Base-by-base conservation (phyloP, 805 yeast species). In the Wickerhamomyces silvicola region DNA sequence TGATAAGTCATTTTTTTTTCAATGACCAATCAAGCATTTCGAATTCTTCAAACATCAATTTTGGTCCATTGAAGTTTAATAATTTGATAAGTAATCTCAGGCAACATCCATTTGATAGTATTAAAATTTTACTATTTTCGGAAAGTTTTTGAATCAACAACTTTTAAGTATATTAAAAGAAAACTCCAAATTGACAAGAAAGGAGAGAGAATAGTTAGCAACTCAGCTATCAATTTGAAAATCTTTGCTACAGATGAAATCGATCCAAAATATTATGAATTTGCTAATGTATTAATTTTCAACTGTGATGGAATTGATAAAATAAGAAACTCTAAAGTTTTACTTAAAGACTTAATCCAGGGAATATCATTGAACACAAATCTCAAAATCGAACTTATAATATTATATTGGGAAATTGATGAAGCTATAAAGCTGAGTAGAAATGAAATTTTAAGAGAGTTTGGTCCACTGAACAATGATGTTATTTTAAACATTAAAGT, bases 371-470 rank as follows among this genome's bases (percentile, higher is more conserved):
- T 59, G 19, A 53, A 59, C 30, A 51, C 62, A 5, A 58, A 57
- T 28, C 52, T 44, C 22, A 50, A 52, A 29, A 57, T 62, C 32
- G 52, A 53, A 19, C 35, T 63, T 10, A 14, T 62, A 16, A 39
- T 64, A 3, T 37, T 62, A 3, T 61, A 56, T 33, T 64, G 70
- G 70, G 66, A 61, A 24, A 50, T 65, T n/a, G 48, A 57, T 2
- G 57, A 56, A 11, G 16, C 31, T 15, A 42, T 40, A 20, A 41
- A 37, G 23, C 35, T 54, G 17, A 48, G 54, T 22, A 22, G 45
- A 4, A 35, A 42, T 15, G 56, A 57, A 28, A 56, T 60, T n/a
- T 36, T 58, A 4, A 50, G 48, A 30, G 51, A 50, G 19, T 50
- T 61, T 24, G 43, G 42, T 13, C 35, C 55, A 12, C 43, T 54